Base-by-base conservation (phyloP, 495 filamentous ascomycete species). In the Emericellopsis terricola region DNA sequence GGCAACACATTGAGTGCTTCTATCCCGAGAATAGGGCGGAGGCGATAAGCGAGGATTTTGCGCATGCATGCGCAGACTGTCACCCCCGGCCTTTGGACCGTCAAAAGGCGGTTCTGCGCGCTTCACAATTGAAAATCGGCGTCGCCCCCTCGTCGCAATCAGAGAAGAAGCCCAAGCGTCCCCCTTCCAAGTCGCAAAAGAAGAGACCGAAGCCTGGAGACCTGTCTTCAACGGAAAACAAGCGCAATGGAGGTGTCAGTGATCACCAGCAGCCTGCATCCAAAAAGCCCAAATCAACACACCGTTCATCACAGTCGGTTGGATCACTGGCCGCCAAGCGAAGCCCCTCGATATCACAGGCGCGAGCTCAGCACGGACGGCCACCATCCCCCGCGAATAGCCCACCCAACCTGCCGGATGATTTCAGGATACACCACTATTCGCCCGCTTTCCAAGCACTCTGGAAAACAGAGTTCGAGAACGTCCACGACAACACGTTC, bases 1-100 rank as follows among this genome's bases (percentile, higher is more conserved):
- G 89, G 89, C 89, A 99, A 56, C 89, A 99, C 56, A 86, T 91
- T 41, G 71, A 81, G 44, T 99, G 89, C 58, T 94, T 93, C 56
- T 91, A 94, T 50, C 75, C 79, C 32, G 60, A 71, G 33, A 68
- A 65, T 32, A 49, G 63, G 36, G 66, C 71, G 23, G 76, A 91
- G 29, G 87, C 82, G 26, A 68, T 80, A 15, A 68, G 75, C 43
- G 54, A 59, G 26, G 63, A 66, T 29, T 73, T 73, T 44, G 50
- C 60, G 15, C 92, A 99, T 56, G 76, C 73, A 43, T 99, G 89
- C 57, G 67, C 67, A 34, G 84, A 89, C 39, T 99, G 89, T 56
- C 62, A 74, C 38, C 83, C 87, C 13, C 66, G 83, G 41, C 46
- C 46, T 28, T 45, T 94, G 43, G 80, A 94, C 51, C 54, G 57